These are phyloP conservation scores for Evansstolkia leycettana DNA, from an alignment of 495 filamentous ascomycete genomes.

Conservation along the genomic window DNA sequence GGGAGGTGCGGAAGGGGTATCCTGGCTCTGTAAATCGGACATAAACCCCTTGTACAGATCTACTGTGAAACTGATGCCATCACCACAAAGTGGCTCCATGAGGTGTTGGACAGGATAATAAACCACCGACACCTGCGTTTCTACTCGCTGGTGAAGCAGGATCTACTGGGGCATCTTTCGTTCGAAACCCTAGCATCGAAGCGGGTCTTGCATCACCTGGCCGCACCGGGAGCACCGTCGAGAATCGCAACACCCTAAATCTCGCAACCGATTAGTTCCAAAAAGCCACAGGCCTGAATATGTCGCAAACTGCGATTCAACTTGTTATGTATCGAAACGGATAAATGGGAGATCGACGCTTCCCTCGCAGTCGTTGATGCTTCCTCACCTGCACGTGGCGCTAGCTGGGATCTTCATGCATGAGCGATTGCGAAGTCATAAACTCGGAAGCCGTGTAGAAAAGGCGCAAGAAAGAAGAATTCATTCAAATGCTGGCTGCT, in stretches of 20 bases:
- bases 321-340: slow-evolving; percentile 15
- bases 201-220: slow-evolving; percentile 15
- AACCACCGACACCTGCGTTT: not conserved
- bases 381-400: slow-evolving; percentile 31
- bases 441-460: too few relatives aligned
- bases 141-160: slow-evolving; percentile 5
- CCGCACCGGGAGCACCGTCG: not conserved
- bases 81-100: slow-evolving; percentile 12
- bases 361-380: slow-evolving; percentile 34
- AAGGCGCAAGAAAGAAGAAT: too few relatives aligned
- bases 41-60: not conserved
- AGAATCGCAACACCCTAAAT: slow-evolving; percentile 1
- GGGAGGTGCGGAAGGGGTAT: slow-evolving; percentile 6
- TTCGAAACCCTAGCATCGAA: not conserved
- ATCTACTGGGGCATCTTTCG: slow-evolving; percentile 11
- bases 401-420: slow-evolving; percentile 35
- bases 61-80: slow-evolving; percentile 5
- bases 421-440: too few relatives aligned
- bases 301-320: too few relatives aligned
- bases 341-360: slow-evolving; percentile 31
- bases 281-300: slow-evolving; percentile 6
- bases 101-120: slow-evolving; percentile 10
- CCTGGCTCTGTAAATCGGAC: not conserved
- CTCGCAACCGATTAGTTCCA: slow-evolving; percentile 9
- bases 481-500: too few relatives aligned